Evolutionary conservation across 2,329 filamentous ascomycete species (phyloP), one percentile per base, ranked within the genome.

Genomic region (Exophiala oligosperma): DNA sequence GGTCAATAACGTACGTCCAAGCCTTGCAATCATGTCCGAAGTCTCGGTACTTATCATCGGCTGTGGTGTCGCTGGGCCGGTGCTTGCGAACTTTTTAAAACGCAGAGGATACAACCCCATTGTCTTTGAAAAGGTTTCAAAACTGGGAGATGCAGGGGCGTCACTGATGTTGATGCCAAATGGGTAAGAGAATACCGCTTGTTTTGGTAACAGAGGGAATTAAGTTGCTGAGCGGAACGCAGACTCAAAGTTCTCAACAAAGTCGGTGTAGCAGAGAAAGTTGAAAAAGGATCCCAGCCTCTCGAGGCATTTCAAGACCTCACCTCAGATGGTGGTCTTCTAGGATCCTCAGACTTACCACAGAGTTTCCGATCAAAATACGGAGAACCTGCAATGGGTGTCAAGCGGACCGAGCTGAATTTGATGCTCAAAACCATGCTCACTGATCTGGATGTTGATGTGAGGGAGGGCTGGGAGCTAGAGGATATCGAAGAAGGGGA

Each of bases 401-500:
- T 61, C 17, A 61, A 61, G 51, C 59, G 59, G 4, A 61, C 54
- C 4, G 59, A 47, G 4, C 46, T 61, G 29, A 61, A 57, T 21
- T n/a, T 57, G 38, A 61, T 55, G 24, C 47, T 61, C 26, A 61
- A 57, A 21, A 43, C 46, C 47, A 54, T 61, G 59, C 28, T 61
- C 14, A 26, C 44, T 32, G 41, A 61, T 8, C 21, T 49, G 37
- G 51, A 46, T 9, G 40, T 61, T 4, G 59, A 61, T n/a, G 14
- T 61, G 43, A 38, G 59, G 17, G 59, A 61, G 49, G 59, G 59
- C 6, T 61, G 59, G 59, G 59, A 61, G 24, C 17, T 74, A 6
- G 55, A 62, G 2, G 61, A 61, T 2, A 68, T 79, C n/a, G 62
- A 70, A 5, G 72, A 77, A 2, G 65, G 63, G 1, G 61, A 63